Evolutionary conservation across 2,329 filamentous ascomycete genomes (phyloP).

Genomic region (Chalaropsis thielavioides): DNA sequence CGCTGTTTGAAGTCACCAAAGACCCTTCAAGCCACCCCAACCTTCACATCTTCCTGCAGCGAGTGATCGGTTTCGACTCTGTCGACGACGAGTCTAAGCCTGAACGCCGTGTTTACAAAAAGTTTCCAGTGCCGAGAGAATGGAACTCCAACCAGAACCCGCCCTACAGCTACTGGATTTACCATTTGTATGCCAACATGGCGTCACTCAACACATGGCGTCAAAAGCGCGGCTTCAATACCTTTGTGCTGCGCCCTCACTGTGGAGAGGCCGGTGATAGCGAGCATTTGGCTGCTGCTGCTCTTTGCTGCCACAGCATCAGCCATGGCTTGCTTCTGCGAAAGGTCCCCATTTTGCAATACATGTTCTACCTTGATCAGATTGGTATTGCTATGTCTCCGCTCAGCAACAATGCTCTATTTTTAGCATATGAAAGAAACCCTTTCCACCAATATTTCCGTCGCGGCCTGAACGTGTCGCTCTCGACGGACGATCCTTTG

Average conservation of each 20-base stretch:
- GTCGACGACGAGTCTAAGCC: slow-evolving; percentile 97
- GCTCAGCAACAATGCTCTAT: slow-evolving; percentile 91
- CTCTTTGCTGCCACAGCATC: slow-evolving; percentile 90
- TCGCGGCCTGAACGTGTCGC: slow-evolving; percentile 82
- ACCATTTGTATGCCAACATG: slow-evolving; percentile 91
- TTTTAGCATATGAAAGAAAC: slow-evolving; percentile 91
- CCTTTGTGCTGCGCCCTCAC: slow-evolving; percentile 81
- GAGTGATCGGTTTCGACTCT: slow-evolving; percentile 92
- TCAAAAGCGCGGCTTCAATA: slow-evolving; percentile 86
- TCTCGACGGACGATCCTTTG: slow-evolving; percentile 91
- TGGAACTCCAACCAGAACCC: slow-evolving; percentile 94
- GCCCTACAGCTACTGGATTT: slow-evolving; percentile 98
- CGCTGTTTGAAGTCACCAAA: slow-evolving; percentile 85
- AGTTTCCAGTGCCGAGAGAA: slow-evolving; percentile 77
- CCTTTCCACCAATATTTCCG: slow-evolving; percentile 94
- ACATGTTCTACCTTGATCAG: slow-evolving; percentile 94
- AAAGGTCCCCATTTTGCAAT: slow-evolving; percentile 89
- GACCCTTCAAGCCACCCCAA: slow-evolving; percentile 79
- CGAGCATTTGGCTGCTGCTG: slow-evolving; percentile 83
- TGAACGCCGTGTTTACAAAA: slow-evolving; percentile 84
- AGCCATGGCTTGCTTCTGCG: slow-evolving; percentile 84
- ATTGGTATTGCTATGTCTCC: slow-evolving; percentile 99
- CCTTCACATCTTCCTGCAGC: slow-evolving; percentile 82
- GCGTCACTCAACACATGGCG: slow-evolving; percentile 84
- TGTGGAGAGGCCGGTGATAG: slow-evolving; percentile 95